A percentile compares a stretch with the other conserved stretches of the same genome.
phyloP scores from a whole-genome alignment of 108 stramenopile species.

The Cyclotella atomus region DNA sequence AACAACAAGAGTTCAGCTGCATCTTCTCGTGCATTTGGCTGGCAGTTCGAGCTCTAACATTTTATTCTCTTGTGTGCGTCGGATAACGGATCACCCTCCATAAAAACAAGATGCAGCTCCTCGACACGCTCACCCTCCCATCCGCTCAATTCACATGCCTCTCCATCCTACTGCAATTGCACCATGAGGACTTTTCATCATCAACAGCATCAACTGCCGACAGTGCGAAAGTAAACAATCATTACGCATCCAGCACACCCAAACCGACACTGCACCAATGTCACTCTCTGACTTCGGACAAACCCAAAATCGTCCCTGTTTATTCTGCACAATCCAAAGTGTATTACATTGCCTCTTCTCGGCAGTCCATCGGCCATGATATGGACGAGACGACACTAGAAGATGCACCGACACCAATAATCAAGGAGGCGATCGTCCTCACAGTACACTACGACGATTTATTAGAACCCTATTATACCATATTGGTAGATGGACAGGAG shows the following conservation, averaged over 20 bases:
- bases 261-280: neutral
- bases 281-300: neutral
- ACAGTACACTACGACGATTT: conserved; percentile 21
- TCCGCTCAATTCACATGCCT: conserved; percentile 45
- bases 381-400: neutral
- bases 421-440: neutral
- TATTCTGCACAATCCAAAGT: conserved; percentile 1
- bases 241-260: no score
- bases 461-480: conserved; percentile 11
- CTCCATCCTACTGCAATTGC: conserved; percentile 35
- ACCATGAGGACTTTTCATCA: conserved; percentile 4
- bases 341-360: neutral
- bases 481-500: conserved; percentile 9
- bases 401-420: neutral
- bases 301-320: conserved; percentile 13
- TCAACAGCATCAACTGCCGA: no score
- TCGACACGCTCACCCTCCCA: conserved; percentile 36
- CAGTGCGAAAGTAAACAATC: no score
- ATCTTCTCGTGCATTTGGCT: no score
- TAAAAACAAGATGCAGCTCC: conserved; percentile 39
- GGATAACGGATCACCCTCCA: no score
- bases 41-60: no score
- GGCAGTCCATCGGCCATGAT: neutral
- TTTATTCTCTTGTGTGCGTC: no score
- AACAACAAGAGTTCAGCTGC: no score